Base-by-base conservation (phyloP, 371 early-diverging fungal genomes). In the Haplosporangium sp. region DNA sequence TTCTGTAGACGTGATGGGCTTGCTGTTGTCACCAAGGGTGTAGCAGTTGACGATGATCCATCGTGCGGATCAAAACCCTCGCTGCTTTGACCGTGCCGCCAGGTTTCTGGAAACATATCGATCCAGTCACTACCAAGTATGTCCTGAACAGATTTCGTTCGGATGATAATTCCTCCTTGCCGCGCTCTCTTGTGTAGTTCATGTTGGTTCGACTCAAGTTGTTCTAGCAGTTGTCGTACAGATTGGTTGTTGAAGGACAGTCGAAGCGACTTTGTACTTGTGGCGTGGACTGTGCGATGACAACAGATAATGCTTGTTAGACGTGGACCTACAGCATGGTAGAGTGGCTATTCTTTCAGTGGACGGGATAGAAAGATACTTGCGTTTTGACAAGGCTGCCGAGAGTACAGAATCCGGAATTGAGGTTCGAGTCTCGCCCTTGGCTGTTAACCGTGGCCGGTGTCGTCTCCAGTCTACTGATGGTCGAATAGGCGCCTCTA, bases 31-130 rank as follows among this genome's bases (percentile, higher is more conserved):
- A 56, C 41, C 21, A 63, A 37, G 40, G 67, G 41, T 51, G 36
- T 45, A 8, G 36, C n/a, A 23, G 73, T 40, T n/a, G 60, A 54
- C 1, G 63, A 47, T 20, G 53, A 14, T 29, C n/a, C 43, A 6
- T 36, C 23, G n/a, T 29, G 21, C 18, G 9, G 16, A 8, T 13
- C 20, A 13, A 46, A 47, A 0, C 1, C n/a, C 5, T 51, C 47
- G n/a, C 48, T 16, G 18, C 21, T 20, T 12, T 67, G 50, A 11
- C 57, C 56, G 18, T 66, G 70, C 48, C 66, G 70, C 77, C 77
- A 77, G 6, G 64, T 71, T 45, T 70, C 64, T 47, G 77, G 77
- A 41, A 77, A 77, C 38, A 59, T 55, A 23, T 77, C 77, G 47
- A 77, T 72, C 77, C 77, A 77, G 52, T 63, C 67, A 23, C 67